These are phyloP conservation scores for Pythium monospermum DNA, from an alignment of 352 stramenopile genomes.

Conservation along the genomic window DNA sequence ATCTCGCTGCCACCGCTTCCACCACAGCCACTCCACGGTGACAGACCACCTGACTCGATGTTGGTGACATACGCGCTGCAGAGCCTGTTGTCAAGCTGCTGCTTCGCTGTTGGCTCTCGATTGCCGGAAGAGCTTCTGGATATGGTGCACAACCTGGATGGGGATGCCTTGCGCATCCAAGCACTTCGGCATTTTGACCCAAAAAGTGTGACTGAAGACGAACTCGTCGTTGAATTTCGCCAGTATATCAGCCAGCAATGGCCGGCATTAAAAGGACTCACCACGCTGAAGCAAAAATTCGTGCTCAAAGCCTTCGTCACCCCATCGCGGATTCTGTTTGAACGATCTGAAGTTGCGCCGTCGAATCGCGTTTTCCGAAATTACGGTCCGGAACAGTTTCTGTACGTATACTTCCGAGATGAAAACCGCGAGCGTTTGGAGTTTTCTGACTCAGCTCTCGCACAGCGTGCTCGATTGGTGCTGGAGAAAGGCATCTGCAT, in stretches of 20 bases:
- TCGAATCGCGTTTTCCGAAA: conserved; percentile 68
- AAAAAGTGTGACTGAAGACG: conserved; percentile 1
- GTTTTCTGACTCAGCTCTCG: conserved; percentile 22
- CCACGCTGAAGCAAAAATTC: conserved; percentile 16
- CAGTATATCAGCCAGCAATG: conserved; percentile 6
- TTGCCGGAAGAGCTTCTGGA: conserved; percentile 10
- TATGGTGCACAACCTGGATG: conserved; percentile 6
- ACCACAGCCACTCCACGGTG: background rate
- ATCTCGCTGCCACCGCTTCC: background rate
- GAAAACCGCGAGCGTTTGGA: conserved; percentile 73
- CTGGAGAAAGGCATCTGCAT: conserved; percentile 17
- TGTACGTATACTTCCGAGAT: conserved; percentile 82
- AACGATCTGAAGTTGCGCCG: conserved; percentile 39
- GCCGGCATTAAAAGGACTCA: conserved; percentile 6
- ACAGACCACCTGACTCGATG: background rate
- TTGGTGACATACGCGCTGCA: conserved; percentile 2
- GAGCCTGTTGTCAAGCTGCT: conserved; percentile 4
- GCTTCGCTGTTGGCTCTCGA: conserved; percentile 6
- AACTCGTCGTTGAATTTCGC: conserved; percentile 11
- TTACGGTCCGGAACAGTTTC: conserved; percentile 66
- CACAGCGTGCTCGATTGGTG: conserved; percentile 25
- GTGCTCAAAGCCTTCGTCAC: conserved; percentile 69
- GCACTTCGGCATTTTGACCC: conserved; percentile 13
- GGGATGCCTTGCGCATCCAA: conserved; percentile 12
- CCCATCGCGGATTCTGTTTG: conserved; percentile 61